A percentile compares a stretch with the other conserved stretches of the same genome.
phyloP scores from a whole-genome alignment of 441 rosid genomes.

The Hura crepitans region DNA sequence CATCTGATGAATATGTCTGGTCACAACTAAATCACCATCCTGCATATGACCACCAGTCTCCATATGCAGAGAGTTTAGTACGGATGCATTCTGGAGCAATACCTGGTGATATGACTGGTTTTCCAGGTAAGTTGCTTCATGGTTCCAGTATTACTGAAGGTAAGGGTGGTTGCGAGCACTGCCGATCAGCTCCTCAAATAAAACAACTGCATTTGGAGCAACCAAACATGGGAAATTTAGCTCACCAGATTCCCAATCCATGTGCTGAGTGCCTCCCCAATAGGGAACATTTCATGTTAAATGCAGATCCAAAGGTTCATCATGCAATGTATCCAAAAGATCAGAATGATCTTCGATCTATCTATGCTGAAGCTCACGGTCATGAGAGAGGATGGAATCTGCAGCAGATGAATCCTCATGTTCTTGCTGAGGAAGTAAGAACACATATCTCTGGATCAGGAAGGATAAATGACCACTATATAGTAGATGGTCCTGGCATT shows the following conservation, averaged over 20 bases:
- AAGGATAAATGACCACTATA: constrained; percentile 61
- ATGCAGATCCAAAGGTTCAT: constrained; percentile 54
- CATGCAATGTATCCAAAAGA: constrained; percentile 48
- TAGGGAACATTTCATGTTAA: constrained; percentile 53
- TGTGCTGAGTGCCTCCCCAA: constrained; percentile 56
- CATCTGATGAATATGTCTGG: constrained; percentile 67
- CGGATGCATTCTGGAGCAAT: constrained; percentile 76
- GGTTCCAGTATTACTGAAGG: constrained; percentile 61
- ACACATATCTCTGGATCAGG: constrained; percentile 52
- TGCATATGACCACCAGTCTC: constrained; percentile 54
- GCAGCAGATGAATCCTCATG: constrained; percentile 51
- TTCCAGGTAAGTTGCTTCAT: constrained; percentile 69
- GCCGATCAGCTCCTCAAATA: constrained; percentile 51
- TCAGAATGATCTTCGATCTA: constrained; percentile 43
- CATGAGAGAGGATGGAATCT: constrained; percentile 79
- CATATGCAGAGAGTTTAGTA: constrained; percentile 55
- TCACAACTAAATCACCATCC: constrained; percentile 51
- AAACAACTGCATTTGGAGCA: constrained; percentile 68
- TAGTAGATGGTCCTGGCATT: constrained; percentile 56
- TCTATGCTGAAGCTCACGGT: constrained; percentile 46
- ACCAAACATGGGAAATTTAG: constrained; percentile 50
- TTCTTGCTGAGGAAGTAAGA: constrained; percentile 63
- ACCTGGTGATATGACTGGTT: constrained; percentile 64
- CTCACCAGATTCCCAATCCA: constrained; percentile 41
- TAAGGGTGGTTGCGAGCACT: constrained; percentile 56